Percentiles rank a stretch among this genome's conserved stretches.
These are phyloP conservation scores for Talaromyces funiculosus DNA, from an alignment of 2,329 filamentous ascomycete genomes.

Conservation along the genomic window DNA sequence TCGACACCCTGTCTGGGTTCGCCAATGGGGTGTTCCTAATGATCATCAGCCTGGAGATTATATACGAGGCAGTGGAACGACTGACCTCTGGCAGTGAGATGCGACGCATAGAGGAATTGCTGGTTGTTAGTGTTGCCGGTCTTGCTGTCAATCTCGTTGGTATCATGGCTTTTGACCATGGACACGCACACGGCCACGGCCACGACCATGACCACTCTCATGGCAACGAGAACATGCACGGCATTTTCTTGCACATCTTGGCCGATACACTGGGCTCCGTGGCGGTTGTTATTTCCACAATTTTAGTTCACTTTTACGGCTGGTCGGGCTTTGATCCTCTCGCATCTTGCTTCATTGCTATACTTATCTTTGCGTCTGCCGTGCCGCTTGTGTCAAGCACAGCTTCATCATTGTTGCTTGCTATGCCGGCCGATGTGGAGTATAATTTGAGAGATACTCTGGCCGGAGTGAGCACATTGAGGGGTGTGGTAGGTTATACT, in stretches of 20 bases:
- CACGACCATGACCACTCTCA: constrained; percentile 48
- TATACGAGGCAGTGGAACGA: constrained; percentile 87
- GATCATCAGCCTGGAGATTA: constrained; percentile 92
- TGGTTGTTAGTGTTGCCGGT: constrained; percentile 81
- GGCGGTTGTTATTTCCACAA: constrained; percentile 86
- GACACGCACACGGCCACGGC: constrained; percentile 48
- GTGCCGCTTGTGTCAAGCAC: constrained; percentile 81
- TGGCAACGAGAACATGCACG: constrained; percentile 96
- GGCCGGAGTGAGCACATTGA: constrained; percentile 72
- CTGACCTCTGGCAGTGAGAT: constrained; percentile 79
- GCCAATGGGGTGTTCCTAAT: constrained; percentile 94
- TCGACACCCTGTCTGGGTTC: constrained; percentile 92
- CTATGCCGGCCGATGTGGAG: constrained; percentile 77
- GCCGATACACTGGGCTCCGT: constrained; percentile 92
- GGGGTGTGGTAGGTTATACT: constrained; percentile 78
- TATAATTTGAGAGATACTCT: constrained; percentile 83
- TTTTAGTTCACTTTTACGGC: constrained; percentile 77
- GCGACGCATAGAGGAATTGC: constrained; percentile 75
- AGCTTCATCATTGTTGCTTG: constrained; percentile 75
- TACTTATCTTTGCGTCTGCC: constrained; percentile 88
- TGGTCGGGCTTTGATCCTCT: constrained; percentile 95
- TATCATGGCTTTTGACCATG: constrained; percentile 74
- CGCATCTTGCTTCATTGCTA: constrained; percentile 86
- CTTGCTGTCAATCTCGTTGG: constrained; percentile 87
- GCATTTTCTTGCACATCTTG: constrained; percentile 91